Base-by-base conservation (phyloP, 2,329 filamentous ascomycete species). In the Monascus ruber region DNA sequence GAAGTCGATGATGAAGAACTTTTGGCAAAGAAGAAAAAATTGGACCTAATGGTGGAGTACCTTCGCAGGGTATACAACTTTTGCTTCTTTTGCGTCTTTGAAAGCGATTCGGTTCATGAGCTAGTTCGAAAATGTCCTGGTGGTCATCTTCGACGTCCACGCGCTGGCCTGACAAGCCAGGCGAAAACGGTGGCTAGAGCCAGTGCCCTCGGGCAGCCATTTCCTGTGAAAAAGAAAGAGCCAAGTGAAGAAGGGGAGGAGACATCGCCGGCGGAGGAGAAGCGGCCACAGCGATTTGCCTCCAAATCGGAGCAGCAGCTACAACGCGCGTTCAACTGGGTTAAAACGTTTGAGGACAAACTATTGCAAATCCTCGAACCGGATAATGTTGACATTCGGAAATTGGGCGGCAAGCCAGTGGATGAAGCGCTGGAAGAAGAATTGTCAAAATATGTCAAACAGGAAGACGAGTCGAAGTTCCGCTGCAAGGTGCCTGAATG, bases 21-120 rank as follows among this genome's bases (percentile, higher is more conserved):
- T 31, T 63, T 95, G 39, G 75, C 81, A 32, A 91, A 94, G 72
- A 96, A 96, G 75, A 96, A 98, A 71, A 88, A 91, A 55, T 77
- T 98, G 36, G 91, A 98, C 64, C 72, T 98, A 29, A 74, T 94
- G 61, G 91, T 96, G 38, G 91, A 98, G 65, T 98, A 98, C 60
- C 74, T 98, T 43, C 86, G 91, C 38, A 81, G 91, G 10, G 91
- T 98, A 38, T 94, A 93, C 73, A 95, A 91, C 65, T 96, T 98
- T 67, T 98, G 91, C 69, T 95, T 98, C 71, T 98, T 96, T 70
- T 98, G 91, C 60, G 93, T 98, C 4, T 96, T 98, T 51, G 91
- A 98, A 65, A 91, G 87, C 56, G 91, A 98, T 62, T 96, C 89
- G 0, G 81, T 96, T 24, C 91, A 98, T 55, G 91, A 98, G 65